These are phyloP conservation scores for Nakaseomyces glabratus DNA, from an alignment of 1,139 yeast species.

Conservation along the genomic window DNA sequence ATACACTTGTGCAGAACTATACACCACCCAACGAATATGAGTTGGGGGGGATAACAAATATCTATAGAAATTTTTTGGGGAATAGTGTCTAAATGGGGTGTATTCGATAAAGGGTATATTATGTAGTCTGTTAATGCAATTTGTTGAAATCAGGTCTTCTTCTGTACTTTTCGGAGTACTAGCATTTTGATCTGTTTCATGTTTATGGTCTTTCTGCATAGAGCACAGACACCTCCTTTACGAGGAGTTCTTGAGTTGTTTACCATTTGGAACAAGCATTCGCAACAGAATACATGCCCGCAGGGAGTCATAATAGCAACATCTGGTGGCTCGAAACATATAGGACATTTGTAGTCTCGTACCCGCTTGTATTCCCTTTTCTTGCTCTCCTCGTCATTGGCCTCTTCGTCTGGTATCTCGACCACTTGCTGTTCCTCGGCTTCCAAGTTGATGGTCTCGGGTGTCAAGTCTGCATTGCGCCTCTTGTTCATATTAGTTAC, in stretches of 20 bases:
- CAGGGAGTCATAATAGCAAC: conserved; percentile 42
- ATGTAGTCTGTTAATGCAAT: no score
- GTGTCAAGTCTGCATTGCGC: conserved; percentile 4
- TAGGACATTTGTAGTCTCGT: conserved; percentile 39
- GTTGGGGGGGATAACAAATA: no score
- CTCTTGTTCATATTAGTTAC: not conserved
- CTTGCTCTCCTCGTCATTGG: conserved; percentile 11
- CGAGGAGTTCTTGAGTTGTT: conserved; percentile 35
- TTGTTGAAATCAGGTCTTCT: no score
- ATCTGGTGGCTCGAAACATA: conserved; percentile 45
- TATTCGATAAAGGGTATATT: no score
- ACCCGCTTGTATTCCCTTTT: conserved; percentile 22
- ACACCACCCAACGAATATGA: no score
- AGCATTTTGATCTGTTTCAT: conserved; percentile 30
- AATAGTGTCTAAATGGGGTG: no score
- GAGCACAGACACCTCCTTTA: conserved; percentile 39
- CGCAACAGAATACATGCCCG: conserved; percentile 47
- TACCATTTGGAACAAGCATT: conserved; percentile 42
- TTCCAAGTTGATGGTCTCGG: conserved; percentile 16
- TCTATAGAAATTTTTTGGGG: no score
- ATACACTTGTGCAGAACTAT: no score
- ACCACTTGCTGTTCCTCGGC: conserved; percentile 27
- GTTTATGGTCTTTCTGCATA: conserved; percentile 38
- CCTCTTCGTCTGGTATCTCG: conserved; percentile 23
- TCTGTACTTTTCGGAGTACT: conserved; percentile 17